Conservation (phyloP, 164 flowering plant genomes). For the Sextonia rubra region DNA sequence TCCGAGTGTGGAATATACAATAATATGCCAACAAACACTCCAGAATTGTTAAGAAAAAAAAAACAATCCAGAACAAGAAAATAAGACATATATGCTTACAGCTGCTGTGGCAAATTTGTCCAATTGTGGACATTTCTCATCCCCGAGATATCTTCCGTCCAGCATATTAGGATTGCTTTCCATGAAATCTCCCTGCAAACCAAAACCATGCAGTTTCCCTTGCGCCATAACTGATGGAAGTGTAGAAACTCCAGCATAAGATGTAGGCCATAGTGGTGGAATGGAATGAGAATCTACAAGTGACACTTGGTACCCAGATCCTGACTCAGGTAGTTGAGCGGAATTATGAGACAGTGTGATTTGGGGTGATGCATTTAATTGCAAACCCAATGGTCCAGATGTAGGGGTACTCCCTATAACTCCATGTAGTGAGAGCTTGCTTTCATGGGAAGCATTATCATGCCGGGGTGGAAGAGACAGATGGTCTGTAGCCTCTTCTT, state of each 20-base stretch:
- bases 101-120: slow-evolving; percentile 13
- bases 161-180: slow-evolving; percentile 12
- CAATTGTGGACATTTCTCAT: slow-evolving; percentile 14
- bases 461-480: background rate
- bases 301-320: slow-evolving; percentile 19
- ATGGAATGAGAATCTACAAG: slow-evolving; percentile 18
- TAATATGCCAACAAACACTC: background rate
- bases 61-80: no score
- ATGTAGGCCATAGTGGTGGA: slow-evolving; percentile 19
- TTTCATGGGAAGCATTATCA: slow-evolving; percentile 6
- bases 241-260: slow-evolving; percentile 20
- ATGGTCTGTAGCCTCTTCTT: slow-evolving; percentile 7
- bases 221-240: slow-evolving; percentile 17
- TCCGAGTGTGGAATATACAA: background rate
- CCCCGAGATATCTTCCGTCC: slow-evolving; percentile 13
- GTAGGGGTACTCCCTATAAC: slow-evolving; percentile 10
- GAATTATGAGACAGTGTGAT: slow-evolving; percentile 6
- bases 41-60: background rate
- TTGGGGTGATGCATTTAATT: slow-evolving; percentile 5
- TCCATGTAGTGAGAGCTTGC: slow-evolving; percentile 8
- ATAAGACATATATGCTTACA: slow-evolving; percentile 3
- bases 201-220: slow-evolving; percentile 20
- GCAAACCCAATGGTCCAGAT: slow-evolving; percentile 10
- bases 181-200: slow-evolving; percentile 23
- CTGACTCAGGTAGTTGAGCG: slow-evolving; percentile 15